phyloP scores from a whole-genome alignment of 2,329 filamentous ascomycete genomes.

The Ophidiomyces ophidiicola region DNA sequence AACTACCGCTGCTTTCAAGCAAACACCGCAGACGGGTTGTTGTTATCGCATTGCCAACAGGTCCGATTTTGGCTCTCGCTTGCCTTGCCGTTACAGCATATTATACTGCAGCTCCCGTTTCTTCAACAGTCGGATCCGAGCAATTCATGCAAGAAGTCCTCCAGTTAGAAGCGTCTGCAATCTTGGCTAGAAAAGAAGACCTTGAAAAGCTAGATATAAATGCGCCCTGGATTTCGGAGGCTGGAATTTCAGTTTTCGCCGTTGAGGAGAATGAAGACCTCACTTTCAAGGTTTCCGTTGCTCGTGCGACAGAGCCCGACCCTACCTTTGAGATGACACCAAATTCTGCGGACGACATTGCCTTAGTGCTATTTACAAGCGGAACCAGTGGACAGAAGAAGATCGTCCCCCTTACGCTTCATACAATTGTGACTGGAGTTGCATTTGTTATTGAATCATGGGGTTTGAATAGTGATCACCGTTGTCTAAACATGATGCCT shows the following conservation, averaged over 20 bases:
- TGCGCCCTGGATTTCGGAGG: not conserved
- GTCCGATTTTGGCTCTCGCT: slow-evolving; percentile 1
- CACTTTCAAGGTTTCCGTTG: slow-evolving; percentile 1
- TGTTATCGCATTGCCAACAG: slow-evolving; percentile 3
- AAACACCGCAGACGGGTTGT: not conserved
- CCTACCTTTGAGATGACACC: not conserved
- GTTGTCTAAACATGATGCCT: slow-evolving; percentile 7
- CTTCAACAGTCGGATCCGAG: not conserved
- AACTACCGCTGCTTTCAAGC: not conserved
- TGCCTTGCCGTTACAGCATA: slow-evolving; percentile 1
- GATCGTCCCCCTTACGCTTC: slow-evolving; percentile 1
- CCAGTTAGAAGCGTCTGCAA: not conserved
- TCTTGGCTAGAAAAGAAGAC: not conserved
- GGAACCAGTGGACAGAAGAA: slow-evolving; percentile 5
- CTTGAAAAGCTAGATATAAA: not conserved
- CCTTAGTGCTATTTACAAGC: slow-evolving; percentile 5
- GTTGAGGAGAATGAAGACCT: slow-evolving; percentile 1
- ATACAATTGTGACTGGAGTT: not conserved
- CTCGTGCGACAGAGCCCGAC: not conserved
- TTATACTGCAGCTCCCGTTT: slow-evolving; percentile 2
- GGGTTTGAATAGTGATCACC: not conserved
- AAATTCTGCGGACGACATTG: slow-evolving; percentile 4
- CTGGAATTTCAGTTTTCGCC: not conserved
- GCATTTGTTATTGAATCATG: slow-evolving; percentile 1
- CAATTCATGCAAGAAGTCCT: not conserved